Percentiles rank a stretch among this genome's conserved stretches.
Conservation (phyloP, 129 eudicot species). For the Flaveria bidentis region DNA sequence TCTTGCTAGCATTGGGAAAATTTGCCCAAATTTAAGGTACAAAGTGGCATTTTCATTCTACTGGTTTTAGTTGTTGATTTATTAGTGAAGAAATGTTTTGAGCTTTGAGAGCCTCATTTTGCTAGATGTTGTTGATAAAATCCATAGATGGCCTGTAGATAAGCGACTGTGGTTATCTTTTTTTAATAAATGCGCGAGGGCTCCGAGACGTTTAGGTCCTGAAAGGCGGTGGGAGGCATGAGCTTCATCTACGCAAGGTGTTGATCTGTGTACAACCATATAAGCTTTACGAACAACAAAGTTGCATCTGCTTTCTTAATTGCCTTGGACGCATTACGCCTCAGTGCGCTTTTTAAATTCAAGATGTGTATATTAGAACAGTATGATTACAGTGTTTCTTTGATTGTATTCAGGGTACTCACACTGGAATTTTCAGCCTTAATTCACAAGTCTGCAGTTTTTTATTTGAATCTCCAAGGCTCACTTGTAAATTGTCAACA, state of each 20-base stretch:
- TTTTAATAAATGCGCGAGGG: background rate
- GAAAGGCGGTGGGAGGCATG: background rate
- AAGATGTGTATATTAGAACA: background rate
- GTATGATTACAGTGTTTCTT: background rate
- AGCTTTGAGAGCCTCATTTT: background rate
- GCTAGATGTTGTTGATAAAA: background rate
- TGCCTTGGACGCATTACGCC: background rate
- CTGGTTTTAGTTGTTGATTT: background rate
- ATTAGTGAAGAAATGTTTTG: background rate
- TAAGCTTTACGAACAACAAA: background rate
- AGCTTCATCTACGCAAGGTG: too few species aligned
- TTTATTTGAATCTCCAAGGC: slow-evolving; percentile 18
- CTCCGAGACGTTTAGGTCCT: background rate
- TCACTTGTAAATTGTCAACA: slow-evolving; percentile 33
- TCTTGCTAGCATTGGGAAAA: slow-evolving; percentile 45
- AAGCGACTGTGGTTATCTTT: background rate
- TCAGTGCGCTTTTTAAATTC: background rate
- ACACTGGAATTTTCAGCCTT: slow-evolving; percentile 46
- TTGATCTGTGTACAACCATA: background rate
- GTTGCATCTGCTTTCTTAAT: background rate
- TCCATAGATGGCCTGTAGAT: background rate
- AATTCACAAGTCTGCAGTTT: slow-evolving; percentile 16
- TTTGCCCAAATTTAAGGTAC: slow-evolving; percentile 72
- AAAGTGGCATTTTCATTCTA: background rate
- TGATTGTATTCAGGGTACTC: slow-evolving; percentile 51